Evolutionary conservation across 2,329 filamentous ascomycete genomes (phyloP).

Genomic region (Sporothrix dimorphospora): DNA sequence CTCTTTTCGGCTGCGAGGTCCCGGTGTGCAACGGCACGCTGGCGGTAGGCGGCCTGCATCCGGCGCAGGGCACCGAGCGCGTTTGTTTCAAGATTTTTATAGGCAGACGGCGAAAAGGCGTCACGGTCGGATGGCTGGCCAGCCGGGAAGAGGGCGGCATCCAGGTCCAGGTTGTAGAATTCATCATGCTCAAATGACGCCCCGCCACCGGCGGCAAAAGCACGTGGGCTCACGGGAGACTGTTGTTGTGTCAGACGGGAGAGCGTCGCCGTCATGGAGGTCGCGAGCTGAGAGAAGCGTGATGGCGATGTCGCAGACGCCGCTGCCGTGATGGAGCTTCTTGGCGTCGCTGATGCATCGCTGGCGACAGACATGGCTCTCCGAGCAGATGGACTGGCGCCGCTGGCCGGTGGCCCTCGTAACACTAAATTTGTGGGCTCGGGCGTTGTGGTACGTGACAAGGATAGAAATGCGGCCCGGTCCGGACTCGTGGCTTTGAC

Average conservation of each 20-base stretch:
- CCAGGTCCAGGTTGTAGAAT: constrained; percentile 59
- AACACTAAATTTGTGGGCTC: constrained; percentile 15
- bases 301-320: constrained; percentile 39
- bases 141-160: constrained; percentile 56
- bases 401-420: background rate
- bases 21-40: constrained; percentile 53
- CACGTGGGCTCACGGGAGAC: constrained; percentile 33
- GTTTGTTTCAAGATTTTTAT: constrained; percentile 63
- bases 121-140: constrained; percentile 49
- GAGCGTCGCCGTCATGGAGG: constrained; percentile 51
- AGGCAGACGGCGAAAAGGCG: constrained; percentile 61
- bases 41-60: constrained; percentile 63
- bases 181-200: constrained; percentile 50
- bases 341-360: constrained; percentile 29
- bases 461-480: background rate
- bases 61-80: constrained; percentile 58
- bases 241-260: constrained; percentile 42
- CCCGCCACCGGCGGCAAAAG: background rate
- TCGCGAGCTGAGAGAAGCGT: constrained; percentile 52
- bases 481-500: constrained; percentile 27
- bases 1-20: constrained; percentile 59
- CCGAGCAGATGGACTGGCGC: constrained; percentile 23
- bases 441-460: constrained; percentile 26
- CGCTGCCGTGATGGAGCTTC: background rate
- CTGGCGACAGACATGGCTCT: constrained; percentile 36